Conservation (phyloP, 768 basidiomycete species). For the Russula abietina region DNA sequence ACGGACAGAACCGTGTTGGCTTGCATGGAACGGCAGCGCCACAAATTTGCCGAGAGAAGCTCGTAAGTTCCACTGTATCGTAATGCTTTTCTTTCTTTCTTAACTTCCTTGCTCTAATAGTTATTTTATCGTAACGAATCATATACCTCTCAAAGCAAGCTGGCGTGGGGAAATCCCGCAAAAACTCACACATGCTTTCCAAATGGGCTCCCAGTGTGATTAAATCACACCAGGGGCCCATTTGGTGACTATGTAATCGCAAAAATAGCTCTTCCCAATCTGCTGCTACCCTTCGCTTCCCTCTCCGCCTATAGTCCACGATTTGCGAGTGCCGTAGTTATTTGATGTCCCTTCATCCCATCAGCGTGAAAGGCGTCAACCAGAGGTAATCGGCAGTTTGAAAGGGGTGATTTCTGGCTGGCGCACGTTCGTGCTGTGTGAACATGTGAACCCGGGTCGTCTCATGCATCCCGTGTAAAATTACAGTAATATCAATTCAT, state of each 20-base stretch:
- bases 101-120: too few species aligned
- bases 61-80: neutral
- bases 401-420: neutral
- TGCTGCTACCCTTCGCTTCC: neutral
- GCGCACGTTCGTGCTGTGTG: conserved; percentile 3
- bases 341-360: neutral
- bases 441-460: too few species aligned
- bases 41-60: neutral
- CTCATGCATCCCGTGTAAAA: neutral
- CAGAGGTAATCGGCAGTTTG: neutral
- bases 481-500: neutral
- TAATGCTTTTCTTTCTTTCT: too few species aligned
- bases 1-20: too few species aligned
- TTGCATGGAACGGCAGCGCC: neutral
- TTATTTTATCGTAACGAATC: neutral
- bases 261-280: neutral
- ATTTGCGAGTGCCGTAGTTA: neutral
- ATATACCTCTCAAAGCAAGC: neutral
- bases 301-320: too few species aligned
- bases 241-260: neutral
- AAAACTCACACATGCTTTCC: neutral
- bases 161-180: neutral
- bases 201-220: too few species aligned
- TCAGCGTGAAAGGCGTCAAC: neutral
- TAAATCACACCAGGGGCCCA: too few species aligned